These are phyloP conservation scores for Fagopyrum tataricum DNA, from an alignment of 148 eudicot species.

Conservation along the genomic window DNA sequence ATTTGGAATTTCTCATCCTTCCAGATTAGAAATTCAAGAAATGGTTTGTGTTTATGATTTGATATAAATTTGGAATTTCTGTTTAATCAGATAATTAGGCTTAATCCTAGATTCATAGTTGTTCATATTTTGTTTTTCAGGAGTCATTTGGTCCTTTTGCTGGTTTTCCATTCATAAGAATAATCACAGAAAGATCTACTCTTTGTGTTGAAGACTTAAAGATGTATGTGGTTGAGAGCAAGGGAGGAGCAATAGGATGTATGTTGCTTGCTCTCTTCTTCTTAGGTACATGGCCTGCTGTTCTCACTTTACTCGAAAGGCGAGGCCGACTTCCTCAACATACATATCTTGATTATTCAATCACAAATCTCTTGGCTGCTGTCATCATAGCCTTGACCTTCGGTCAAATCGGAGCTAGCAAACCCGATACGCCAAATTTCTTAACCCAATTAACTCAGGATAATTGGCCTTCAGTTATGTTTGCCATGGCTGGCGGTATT, in stretches of 20 bases:
- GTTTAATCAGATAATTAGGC: not conserved
- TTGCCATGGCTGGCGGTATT: constrained; percentile 85
- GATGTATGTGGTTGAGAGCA: constrained; percentile 55
- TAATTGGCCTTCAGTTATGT: constrained; percentile 74
- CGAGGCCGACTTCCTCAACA: constrained; percentile 95
- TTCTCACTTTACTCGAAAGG: constrained; percentile 64
- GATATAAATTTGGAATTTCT: not conserved
- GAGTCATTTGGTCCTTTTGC: not conserved
- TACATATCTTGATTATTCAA: constrained; percentile 79
- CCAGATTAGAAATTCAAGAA: not conserved
- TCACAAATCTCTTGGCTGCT: constrained; percentile 83
- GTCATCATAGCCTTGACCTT: constrained; percentile 74
- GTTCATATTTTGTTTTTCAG: not conserved
- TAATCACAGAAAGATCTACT: not conserved
- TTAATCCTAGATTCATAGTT: not conserved
- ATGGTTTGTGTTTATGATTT: not conserved
- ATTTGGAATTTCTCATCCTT: not conserved
- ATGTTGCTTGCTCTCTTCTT: constrained; percentile 49
- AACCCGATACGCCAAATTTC: constrained; percentile 55
- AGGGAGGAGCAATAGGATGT: constrained; percentile 62
- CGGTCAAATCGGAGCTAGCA: constrained; percentile 62
- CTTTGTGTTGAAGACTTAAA: constrained; percentile 26
- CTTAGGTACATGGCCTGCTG: constrained; percentile 94
- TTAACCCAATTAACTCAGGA: constrained; percentile 69
- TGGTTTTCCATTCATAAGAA: not conserved